Evolutionary conservation across 208 protist species (phyloP), one percentile per base, ranked within the genome.

Genomic region (Trypanosoma lewisi): DNA sequence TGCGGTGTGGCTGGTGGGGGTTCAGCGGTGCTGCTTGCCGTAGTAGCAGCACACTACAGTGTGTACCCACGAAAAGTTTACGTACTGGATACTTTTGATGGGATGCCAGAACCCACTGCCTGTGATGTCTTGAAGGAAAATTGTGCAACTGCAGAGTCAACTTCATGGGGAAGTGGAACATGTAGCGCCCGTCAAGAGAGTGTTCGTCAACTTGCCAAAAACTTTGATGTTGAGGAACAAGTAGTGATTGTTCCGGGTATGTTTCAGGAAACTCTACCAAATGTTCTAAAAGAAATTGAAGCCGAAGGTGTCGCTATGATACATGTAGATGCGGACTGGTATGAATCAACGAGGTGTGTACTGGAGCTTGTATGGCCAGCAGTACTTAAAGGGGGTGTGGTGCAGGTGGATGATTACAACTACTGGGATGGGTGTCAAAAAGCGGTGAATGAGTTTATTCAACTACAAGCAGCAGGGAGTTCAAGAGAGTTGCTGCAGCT

Each of bases 401-500:
- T 91, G 47, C 88, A 94, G 60, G 73, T 90, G 39, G 84, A 94
- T 57, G 88, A 91, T 65, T 94, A 94, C 57, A 53, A 90, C 69
- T 91, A 91, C 68, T 94, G 84, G 88, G 27, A 56, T 7, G 85
- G 88, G 2, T 85, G 80, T 47, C 67, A 63, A 16, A 52, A 72
- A 23, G 88, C 84, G 0, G 85, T 90, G 33, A 78, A 94, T 55
- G 87, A 87, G 47, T 80, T 74, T 39, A 31, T 78, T 12, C n/a
- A 31, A 4, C 11, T 8, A 1, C 34, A 44, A n/a, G n/a, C 27
- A 33, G 30, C 50, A 50, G 58, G 36, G 41, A 25, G n/a, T 4
- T 23, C 16, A 0, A 8, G 23, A 4, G 16, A 65, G 14, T 60
- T 66, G 33, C 19, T 33, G 23, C 41, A 82, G 17, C 51, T 73